Evolutionary conservation across 306 rosid genomes (phyloP).

Genomic region (Vigna radiata): DNA sequence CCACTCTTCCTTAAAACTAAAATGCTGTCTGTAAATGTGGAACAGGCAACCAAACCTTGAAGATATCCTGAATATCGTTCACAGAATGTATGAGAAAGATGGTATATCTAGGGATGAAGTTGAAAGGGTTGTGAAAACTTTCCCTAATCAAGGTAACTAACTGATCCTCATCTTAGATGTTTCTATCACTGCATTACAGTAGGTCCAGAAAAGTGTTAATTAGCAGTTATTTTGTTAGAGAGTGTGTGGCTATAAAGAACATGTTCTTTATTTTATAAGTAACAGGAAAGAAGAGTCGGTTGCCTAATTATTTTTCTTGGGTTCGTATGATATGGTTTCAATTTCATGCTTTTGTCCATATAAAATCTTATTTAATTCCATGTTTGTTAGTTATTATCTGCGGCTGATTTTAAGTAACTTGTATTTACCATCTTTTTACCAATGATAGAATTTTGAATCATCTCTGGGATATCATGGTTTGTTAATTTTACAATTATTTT

Average conservation of each 20-base stretch:
- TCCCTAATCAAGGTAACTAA: conserved; percentile 90
- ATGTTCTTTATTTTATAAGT: conserved; percentile 11
- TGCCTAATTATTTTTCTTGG: conserved; percentile 24
- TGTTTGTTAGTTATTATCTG: background rate
- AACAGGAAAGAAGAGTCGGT: background rate
- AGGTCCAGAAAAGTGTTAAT: conserved; percentile 5
- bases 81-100: conserved; percentile 88
- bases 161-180: background rate
- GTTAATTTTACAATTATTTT: conserved; percentile 30
- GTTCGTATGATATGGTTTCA: conserved; percentile 3
- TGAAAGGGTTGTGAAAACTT: conserved; percentile 63
- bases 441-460: conserved; percentile 23
- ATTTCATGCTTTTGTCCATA: conserved; percentile 14
- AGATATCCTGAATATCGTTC: conserved; percentile 88
- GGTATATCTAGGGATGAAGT: conserved; percentile 84
- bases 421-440: conserved; percentile 27
- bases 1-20: conserved; percentile 48
- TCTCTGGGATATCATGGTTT: conserved; percentile 14
- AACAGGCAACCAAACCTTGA: conserved; percentile 92
- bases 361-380: conserved; percentile 26
- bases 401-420: conserved; percentile 30
- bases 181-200: conserved; percentile 4
- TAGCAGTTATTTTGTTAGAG: conserved; percentile 28
- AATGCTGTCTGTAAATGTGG: conserved; percentile 49
- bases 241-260: conserved; percentile 10